A percentile compares a stretch with the other conserved stretches of the same genome.
These are phyloP conservation scores for Trichopus zeylanicus DNA, from an alignment of 116 monocot species.

Conservation along the genomic window DNA sequence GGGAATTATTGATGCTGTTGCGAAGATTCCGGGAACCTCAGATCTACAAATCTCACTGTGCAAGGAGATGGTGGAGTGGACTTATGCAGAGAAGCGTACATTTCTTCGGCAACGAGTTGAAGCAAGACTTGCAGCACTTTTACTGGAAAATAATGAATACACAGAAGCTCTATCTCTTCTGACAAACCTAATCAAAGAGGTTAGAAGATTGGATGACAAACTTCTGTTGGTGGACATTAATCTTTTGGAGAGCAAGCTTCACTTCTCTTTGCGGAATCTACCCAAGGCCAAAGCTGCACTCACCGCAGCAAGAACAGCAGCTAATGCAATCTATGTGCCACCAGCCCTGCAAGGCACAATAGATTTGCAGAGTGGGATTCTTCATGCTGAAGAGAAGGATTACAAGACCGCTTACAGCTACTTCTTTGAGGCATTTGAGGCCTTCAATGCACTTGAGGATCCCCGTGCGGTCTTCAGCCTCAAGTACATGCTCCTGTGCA, in stretches of 20 bases:
- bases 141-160: background rate
- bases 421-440: background rate
- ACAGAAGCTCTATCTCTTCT: background rate
- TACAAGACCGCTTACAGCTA: background rate
- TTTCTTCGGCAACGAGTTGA: background rate
- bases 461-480: background rate
- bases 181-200: too few species aligned
- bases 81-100: conserved; percentile 4
- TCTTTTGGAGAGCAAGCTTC: background rate
- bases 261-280: background rate
- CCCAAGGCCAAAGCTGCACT: background rate
- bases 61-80: conserved; percentile 13
- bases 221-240: background rate
- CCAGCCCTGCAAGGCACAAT: background rate
- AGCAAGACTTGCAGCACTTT: background rate
- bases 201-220: conserved; percentile 1
- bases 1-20: conserved; percentile 58
- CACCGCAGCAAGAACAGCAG: background rate
- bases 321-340: background rate
- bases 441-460: background rate
- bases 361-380: too few species aligned
- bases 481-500: background rate
- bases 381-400: background rate
- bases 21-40: conserved; percentile 65
- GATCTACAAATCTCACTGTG: conserved; percentile 68